Evolutionary conservation across 1,139 yeast genomes (phyloP), one percentile per base, ranked within the genome.

Genomic region (Meyerozyma smithsonii): DNA sequence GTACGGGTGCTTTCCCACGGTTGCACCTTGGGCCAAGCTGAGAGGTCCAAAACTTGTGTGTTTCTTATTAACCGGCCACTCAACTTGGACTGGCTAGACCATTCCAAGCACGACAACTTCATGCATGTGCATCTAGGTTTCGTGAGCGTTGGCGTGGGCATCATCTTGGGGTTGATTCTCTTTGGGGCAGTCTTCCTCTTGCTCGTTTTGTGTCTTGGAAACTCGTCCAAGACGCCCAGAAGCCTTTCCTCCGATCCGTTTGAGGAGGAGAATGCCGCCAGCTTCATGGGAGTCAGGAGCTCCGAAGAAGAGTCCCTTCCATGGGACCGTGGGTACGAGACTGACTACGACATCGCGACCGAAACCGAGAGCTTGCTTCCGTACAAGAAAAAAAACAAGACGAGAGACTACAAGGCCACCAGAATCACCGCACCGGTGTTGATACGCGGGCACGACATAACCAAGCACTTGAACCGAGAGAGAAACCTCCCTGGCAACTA

Each of bases 51-150:
- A 1, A 64, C 82, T 1, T 87, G 96, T 43, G 79, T 89, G 2
- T 77, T 87, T 43, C 61, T 84, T 15, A 67, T 88, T 24, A 96
- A 89, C 50, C 68, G 80, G 39, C 90, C 92, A 5, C 51, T 71
- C 28, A 66, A 58, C 41, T 54, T 66, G 28, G 47, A 52, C 12
- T 88, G 97, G 96, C 58, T 86, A 4, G 66, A 70, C 8, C 57
- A 55, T 2, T 50, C 56, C 17, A 50, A 50, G 23, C 43, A 37
- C 42, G 74, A 69, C 28, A 71, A 68, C 38, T 54, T 57, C 40
- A 66, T 79, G 36, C 83, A 76, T 44, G 59, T 84, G 20, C 82
- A 75, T 44, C 61, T 84, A 28, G 89, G 90, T 4, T 70, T 79
- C 42, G 69, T 81, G 8, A 84, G 90, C 21, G 64, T 84, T 32